phyloP scores from a whole-genome alignment of 2,329 filamentous ascomycete genomes.

The Herpomyces periplanetae region DNA sequence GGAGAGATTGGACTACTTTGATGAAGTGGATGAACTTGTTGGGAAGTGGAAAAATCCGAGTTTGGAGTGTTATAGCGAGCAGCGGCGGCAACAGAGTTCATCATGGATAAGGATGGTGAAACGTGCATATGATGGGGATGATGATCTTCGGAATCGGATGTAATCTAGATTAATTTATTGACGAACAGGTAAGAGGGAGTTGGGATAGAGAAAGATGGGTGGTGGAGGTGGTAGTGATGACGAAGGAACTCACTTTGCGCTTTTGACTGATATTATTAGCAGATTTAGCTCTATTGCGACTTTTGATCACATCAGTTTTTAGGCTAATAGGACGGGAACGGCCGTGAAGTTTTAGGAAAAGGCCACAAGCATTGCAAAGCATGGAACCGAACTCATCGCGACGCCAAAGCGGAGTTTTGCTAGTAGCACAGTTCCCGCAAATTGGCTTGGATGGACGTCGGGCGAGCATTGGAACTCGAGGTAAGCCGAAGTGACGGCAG shows the following conservation, averaged over 20 bases:
- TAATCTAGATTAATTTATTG: slow-evolving; percentile 1
- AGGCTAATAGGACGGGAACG: slow-evolving; percentile 69
- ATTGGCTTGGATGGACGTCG: too few relatives aligned
- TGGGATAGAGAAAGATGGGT: slow-evolving; percentile 4
- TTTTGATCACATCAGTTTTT: slow-evolving; percentile 98
- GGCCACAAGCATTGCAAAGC: slow-evolving; percentile 86
- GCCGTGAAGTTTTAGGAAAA: slow-evolving; percentile 87
- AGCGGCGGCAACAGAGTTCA: slow-evolving; percentile 2
- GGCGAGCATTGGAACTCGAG: too few relatives aligned
- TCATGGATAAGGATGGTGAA: slow-evolving; percentile 2
- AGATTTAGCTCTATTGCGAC: slow-evolving; percentile 85
- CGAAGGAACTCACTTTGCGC: slow-evolving; percentile 24
- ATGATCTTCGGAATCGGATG: slow-evolving; percentile 10
- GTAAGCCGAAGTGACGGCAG: too few relatives aligned
- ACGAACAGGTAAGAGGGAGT: slow-evolving; percentile 8
- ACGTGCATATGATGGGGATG: slow-evolving; percentile 1
- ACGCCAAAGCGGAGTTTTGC: slow-evolving; percentile 81
- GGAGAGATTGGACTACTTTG: not conserved
- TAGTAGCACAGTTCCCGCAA: slow-evolving; percentile 83
- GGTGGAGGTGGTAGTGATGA: slow-evolving; percentile 3
- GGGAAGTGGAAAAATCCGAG: too few relatives aligned
- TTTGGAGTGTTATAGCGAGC: too few relatives aligned
- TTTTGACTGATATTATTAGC: slow-evolving; percentile 33
- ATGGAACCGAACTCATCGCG: slow-evolving; percentile 82
- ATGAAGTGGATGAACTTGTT: not conserved